A percentile compares a stretch with the other conserved stretches of the same genome.
These are phyloP conservation scores for Chloranthus sessilifolius DNA, from an alignment of 164 flowering plant species.

Conservation along the genomic window DNA sequence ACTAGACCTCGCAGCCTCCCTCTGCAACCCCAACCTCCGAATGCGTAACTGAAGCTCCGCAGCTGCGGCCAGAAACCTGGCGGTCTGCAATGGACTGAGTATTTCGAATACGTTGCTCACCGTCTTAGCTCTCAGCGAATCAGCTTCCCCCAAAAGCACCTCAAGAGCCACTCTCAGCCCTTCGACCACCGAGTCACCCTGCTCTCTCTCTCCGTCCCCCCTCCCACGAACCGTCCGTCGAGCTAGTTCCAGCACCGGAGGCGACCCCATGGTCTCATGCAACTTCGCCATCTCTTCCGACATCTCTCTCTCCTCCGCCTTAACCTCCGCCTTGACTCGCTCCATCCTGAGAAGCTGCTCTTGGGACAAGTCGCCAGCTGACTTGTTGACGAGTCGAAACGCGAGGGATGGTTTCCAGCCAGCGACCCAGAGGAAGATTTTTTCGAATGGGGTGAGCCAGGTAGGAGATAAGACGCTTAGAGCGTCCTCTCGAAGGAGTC, in stretches of 20 bases:
- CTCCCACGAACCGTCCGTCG: constrained; percentile 10
- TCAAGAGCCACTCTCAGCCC: constrained; percentile 19
- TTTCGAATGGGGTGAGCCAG: constrained; percentile 5
- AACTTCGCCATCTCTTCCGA: constrained; percentile 37
- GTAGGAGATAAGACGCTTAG: background rate
- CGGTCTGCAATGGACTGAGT: constrained; percentile 29
- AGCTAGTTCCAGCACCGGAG: constrained; percentile 24
- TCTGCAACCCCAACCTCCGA: constrained; percentile 28
- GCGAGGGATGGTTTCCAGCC: constrained; percentile 5
- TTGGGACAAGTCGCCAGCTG: constrained; percentile 24
- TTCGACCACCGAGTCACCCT: constrained; percentile 6
- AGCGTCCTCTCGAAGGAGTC: background rate
- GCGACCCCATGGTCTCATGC: constrained; percentile 45
- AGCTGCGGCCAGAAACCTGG: constrained; percentile 34
- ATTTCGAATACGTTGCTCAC: constrained; percentile 31
- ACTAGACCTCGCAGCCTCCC: constrained; percentile 20
- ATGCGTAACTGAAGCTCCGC: constrained; percentile 29
- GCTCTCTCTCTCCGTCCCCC: constrained; percentile 14
- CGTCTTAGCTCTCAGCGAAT: constrained; percentile 30
- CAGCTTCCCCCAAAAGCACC: constrained; percentile 28
- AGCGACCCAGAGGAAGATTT: constrained; percentile 3
- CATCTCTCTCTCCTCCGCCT: constrained; percentile 26
- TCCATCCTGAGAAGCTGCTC: constrained; percentile 29
- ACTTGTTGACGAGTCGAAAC: constrained; percentile 19
- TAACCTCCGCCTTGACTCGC: constrained; percentile 20